Evolutionary conservation across 192 early-diverging fungal genomes (phyloP).

Genomic region (Entophlyctis luteolus): DNA sequence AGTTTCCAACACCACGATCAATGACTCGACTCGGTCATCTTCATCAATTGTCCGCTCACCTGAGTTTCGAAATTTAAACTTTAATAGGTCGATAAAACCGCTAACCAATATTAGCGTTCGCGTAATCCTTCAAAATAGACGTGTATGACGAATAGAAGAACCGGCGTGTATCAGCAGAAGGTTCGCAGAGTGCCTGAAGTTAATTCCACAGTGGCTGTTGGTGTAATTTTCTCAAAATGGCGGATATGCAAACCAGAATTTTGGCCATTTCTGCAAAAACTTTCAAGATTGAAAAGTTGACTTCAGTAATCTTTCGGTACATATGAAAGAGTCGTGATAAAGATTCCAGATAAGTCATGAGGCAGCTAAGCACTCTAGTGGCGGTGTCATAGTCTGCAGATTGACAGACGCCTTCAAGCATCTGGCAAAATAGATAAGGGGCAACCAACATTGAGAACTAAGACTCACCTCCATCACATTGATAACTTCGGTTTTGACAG

Average conservation of each 20-base stretch:
- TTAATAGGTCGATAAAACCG: not conserved
- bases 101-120: slow-evolving; percentile 50
- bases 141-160: slow-evolving; percentile 31
- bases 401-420: slow-evolving; percentile 75
- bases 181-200: too few species aligned
- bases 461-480: slow-evolving; percentile 57
- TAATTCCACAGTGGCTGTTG: too few species aligned
- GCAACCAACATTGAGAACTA: slow-evolving; percentile 1
- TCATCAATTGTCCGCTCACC: slow-evolving; percentile 30
- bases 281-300: slow-evolving; percentile 59
- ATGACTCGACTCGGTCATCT: slow-evolving; percentile 64
- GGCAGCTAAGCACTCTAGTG: slow-evolving; percentile 53
- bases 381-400: slow-evolving; percentile 63
- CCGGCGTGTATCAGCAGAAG: too few species aligned
- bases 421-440: slow-evolving; percentile 29
- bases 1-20: slow-evolving; percentile 57
- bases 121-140: slow-evolving; percentile 56
- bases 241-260: slow-evolving; percentile 7
- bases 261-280: slow-evolving; percentile 38
- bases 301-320: slow-evolving; percentile 62
- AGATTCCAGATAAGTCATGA: slow-evolving; percentile 52
- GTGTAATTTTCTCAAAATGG: too few species aligned
- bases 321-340: slow-evolving; percentile 64
- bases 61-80: not conserved
- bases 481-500: slow-evolving; percentile 56